Percentiles rank a stretch among this genome's conserved stretches.
Evolutionary conservation across 257 asterid species (phyloP).

Genomic region (Plantago elongata): DNA sequence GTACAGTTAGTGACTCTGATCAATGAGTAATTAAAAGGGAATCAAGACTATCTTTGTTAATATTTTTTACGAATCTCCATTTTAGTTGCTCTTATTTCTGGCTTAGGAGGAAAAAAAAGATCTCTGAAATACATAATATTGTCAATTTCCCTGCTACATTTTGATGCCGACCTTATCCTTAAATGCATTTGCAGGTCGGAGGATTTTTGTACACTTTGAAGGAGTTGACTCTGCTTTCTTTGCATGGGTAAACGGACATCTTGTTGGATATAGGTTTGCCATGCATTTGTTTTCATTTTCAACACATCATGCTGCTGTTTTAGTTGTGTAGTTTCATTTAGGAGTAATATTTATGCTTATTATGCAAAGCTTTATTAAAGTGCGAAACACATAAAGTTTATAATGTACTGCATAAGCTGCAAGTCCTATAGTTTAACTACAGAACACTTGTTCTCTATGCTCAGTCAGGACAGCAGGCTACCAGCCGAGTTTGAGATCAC

Average conservation of each 20-base stretch:
- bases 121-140: not conserved
- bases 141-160: slow-evolving; percentile 2
- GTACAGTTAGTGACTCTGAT: not conserved
- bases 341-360: not conserved
- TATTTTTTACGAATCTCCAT: not conserved
- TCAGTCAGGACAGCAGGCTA: slow-evolving; percentile 95
- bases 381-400: not conserved
- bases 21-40: not conserved
- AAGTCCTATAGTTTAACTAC: slow-evolving; percentile 4
- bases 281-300: slow-evolving; percentile 14
- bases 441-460: slow-evolving; percentile 19
- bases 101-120: not conserved
- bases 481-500: slow-evolving; percentile 99
- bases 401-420: not conserved
- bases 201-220: slow-evolving; percentile 90
- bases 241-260: slow-evolving; percentile 91
- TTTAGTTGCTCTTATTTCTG: not conserved
- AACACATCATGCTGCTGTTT: slow-evolving; percentile 5
- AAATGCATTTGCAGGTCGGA: slow-evolving; percentile 62
- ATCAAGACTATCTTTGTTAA: not conserved
- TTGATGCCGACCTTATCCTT: slow-evolving; percentile 19
- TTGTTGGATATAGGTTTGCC: slow-evolving; percentile 86
- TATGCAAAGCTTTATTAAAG: not conserved
- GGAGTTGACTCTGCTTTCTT: slow-evolving; percentile 96
- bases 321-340: slow-evolving; percentile 12